A percentile compares a stretch with the other conserved stretches of the same genome.
Conservation (phyloP, 345 rosid species). For the Eucalyptus fibrosa region DNA sequence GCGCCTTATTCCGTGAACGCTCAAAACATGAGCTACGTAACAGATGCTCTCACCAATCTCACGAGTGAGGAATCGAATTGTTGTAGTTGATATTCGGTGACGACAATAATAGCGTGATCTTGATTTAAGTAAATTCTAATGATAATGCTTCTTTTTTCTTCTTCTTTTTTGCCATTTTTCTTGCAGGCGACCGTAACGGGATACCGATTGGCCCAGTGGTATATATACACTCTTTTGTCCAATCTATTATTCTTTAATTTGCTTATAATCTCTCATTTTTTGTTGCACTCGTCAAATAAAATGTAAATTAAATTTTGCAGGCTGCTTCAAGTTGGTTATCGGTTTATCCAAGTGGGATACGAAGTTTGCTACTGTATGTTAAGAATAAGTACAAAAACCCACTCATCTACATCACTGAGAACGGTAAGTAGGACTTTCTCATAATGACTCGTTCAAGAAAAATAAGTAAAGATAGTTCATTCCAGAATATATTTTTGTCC, state of each 20-base stretch:
- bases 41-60: conserved; percentile 5
- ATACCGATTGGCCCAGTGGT: conserved; percentile 5
- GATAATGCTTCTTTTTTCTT: neutral
- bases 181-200: conserved; percentile 4
- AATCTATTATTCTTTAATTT: neutral
- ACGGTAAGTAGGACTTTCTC: neutral
- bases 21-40: neutral
- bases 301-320: neutral
- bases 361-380: neutral
- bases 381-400: conserved; percentile 1
- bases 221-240: neutral
- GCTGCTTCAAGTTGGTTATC: neutral
- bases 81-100: neutral
- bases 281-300: neutral
- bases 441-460: neutral
- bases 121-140: neutral
- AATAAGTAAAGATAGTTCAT: neutral
- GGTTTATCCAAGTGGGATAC: conserved; percentile 1
- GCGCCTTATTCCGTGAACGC: neutral
- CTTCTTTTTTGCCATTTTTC: no score
- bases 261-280: neutral
- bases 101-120: neutral
- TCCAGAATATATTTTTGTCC: neutral
- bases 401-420: conserved; percentile 1
- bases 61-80: neutral